Conservation (phyloP, 495 filamentous ascomycete species). For the Barbatosphaeria neglecta region DNA sequence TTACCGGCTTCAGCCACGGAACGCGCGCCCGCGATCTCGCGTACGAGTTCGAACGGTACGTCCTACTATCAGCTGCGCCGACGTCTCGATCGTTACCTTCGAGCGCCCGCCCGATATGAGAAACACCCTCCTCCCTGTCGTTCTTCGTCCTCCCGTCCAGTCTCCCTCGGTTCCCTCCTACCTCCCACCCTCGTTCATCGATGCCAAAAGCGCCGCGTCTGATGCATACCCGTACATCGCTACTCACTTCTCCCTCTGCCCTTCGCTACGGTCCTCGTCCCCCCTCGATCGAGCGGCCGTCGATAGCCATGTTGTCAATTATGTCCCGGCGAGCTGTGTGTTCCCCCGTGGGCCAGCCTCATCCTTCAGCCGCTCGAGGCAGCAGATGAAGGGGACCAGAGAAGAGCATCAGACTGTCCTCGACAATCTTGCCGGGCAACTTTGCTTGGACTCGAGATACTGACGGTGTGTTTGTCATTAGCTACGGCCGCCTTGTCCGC, state of each 20-base stretch:
- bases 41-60: conserved; percentile 98
- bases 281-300: conserved; percentile 48
- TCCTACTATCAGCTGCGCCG: conserved; percentile 21
- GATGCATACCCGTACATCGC: conserved; percentile 10
- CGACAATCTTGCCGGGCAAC: conserved; percentile 10
- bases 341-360: conserved; percentile 17
- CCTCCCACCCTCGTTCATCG: conserved; percentile 15
- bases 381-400: conserved; percentile 12
- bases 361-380: conserved; percentile 14
- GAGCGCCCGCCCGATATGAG: conserved; percentile 11
- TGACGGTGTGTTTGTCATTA: conserved; percentile 35
- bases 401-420: conserved; percentile 8
- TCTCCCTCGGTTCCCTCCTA: conserved; percentile 31
- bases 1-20: conserved; percentile 93
- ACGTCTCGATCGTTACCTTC: conserved; percentile 34
- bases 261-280: conserved; percentile 26
- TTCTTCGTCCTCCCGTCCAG: conserved; percentile 19
- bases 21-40: conserved; percentile 98
- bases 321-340: conserved; percentile 24
- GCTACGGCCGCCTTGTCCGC: conserved; percentile 95
- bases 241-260: conserved; percentile 18
- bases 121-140: conserved; percentile 19
- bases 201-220: conserved; percentile 17
- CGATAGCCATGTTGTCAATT: conserved; percentile 18
- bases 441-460: conserved; percentile 16